phyloP scores from a whole-genome alignment of 495 filamentous ascomycete species.

The Talaromyces borbonicus region DNA sequence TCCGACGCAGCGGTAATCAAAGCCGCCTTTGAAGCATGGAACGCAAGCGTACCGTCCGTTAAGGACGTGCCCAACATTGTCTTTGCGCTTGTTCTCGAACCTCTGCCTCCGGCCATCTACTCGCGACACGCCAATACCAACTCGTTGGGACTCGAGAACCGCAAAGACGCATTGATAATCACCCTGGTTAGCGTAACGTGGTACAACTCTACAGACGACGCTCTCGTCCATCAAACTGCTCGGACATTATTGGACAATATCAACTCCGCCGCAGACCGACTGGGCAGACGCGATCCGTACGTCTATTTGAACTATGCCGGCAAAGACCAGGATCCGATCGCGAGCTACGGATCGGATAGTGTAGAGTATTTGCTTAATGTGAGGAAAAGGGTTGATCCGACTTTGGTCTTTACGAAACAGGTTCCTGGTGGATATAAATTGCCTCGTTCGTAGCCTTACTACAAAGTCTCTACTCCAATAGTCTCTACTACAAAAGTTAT shows the following conservation, averaged over 20 bases:
- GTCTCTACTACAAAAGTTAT: too few species aligned
- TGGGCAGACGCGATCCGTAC: conserved; percentile 13
- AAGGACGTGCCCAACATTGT: conserved; percentile 11
- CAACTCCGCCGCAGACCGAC: conserved; percentile 9
- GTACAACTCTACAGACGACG: conserved; percentile 14
- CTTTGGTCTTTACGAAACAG: conserved; percentile 15
- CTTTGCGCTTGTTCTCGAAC: conserved; percentile 18
- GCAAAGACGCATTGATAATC: conserved; percentile 10
- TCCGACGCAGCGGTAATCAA: conserved; percentile 9
- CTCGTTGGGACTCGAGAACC: conserved; percentile 11
- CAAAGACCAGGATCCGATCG: conserved; percentile 20
- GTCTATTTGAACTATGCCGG: conserved; percentile 23
- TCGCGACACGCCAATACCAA: conserved; percentile 11
- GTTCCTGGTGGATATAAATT: conserved; percentile 3
- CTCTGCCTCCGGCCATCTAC: conserved; percentile 15
- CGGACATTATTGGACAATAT: conserved; percentile 8
- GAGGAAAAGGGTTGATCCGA: conserved; percentile 31
- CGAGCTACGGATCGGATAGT: conserved; percentile 30
- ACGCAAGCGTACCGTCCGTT: conserved; percentile 8
- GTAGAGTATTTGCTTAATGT: conserved; percentile 17
- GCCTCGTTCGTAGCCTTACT: background rate
- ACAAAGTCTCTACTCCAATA: too few species aligned
- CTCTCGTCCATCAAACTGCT: conserved; percentile 5
- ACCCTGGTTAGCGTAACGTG: conserved; percentile 12
- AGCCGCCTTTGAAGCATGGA: conserved; percentile 11